A percentile compares a stretch with the other conserved stretches of the same genome.
phyloP scores from a whole-genome alignment of 495 filamentous ascomycete genomes.

The Collariella sp. region DNA sequence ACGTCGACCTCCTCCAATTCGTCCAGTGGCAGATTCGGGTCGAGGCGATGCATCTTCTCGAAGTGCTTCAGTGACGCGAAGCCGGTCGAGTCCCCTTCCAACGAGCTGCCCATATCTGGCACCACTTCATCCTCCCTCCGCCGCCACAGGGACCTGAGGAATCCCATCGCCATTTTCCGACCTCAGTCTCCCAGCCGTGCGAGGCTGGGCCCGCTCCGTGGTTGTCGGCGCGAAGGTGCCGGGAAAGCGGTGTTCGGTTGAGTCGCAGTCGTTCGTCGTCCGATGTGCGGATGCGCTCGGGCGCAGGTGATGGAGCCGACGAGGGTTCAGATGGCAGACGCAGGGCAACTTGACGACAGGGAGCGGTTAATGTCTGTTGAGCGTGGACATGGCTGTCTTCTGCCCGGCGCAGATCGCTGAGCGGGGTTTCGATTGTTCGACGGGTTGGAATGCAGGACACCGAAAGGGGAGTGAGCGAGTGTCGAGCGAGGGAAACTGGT shows the following conservation, averaged over 20 bases:
- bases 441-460: slow-evolving; percentile 12
- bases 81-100: slow-evolving; percentile 23
- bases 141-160: slow-evolving; percentile 22
- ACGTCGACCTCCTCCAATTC: slow-evolving; percentile 52
- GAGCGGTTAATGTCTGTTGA: slow-evolving; percentile 18
- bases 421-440: slow-evolving; percentile 13
- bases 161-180: slow-evolving; percentile 11
- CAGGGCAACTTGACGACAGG: slow-evolving; percentile 15
- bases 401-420: slow-evolving; percentile 21
- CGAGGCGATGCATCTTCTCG: slow-evolving; percentile 56
- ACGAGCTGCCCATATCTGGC: slow-evolving; percentile 23
- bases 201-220: slow-evolving; percentile 10
- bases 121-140: slow-evolving; percentile 21
- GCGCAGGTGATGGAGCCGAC: not conserved
- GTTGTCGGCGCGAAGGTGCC: slow-evolving; percentile 20
- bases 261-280: slow-evolving; percentile 9
- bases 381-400: slow-evolving; percentile 22
- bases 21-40: slow-evolving; percentile 59
- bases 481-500: not conserved
- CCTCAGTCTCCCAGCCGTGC: not conserved
- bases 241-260: slow-evolving; percentile 9
- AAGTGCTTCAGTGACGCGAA: slow-evolving; percentile 38
- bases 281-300: not conserved
- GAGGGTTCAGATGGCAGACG: not conserved
- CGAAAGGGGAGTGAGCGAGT: slow-evolving; percentile 2